Evolutionary conservation across 768 basidiomycete species (phyloP).

Genomic region (Rubroboletus satanas): DNA sequence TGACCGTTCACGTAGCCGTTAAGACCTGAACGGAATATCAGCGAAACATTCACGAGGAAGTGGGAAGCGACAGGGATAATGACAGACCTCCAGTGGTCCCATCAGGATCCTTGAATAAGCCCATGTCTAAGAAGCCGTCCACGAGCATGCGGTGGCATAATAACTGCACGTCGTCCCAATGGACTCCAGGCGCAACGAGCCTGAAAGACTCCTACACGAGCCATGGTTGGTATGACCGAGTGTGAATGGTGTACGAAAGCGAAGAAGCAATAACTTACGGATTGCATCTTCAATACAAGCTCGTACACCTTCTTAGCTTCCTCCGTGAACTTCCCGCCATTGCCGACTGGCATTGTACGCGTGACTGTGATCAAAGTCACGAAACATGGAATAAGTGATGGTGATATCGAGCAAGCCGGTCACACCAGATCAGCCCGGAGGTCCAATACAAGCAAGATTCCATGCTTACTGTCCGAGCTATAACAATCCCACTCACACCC

Average conservation of each 20-base stretch:
- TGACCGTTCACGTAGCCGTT: slow-evolving; percentile 1
- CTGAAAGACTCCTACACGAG: slow-evolving; percentile 62
- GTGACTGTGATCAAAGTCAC: slow-evolving; percentile 53
- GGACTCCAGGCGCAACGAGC: slow-evolving; percentile 67
- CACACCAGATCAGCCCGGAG: neutral
- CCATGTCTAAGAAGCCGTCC: slow-evolving; percentile 74
- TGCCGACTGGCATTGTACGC: slow-evolving; percentile 89
- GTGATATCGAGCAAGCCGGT: neutral
- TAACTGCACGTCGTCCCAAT: slow-evolving; percentile 88
- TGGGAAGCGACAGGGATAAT: neutral
- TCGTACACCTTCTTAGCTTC: slow-evolving; percentile 82
- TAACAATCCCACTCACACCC: slow-evolving; percentile 85
- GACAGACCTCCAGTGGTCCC: slow-evolving; percentile 17
- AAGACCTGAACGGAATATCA: neutral
- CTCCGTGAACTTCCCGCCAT: slow-evolving; percentile 82
- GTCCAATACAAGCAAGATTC: neutral
- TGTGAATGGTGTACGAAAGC: neutral
- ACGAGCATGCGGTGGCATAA: slow-evolving; percentile 82
- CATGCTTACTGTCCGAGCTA: slow-evolving; percentile 52
- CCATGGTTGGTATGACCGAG: neutral
- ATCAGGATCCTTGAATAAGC: slow-evolving; percentile 77
- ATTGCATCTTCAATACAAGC: slow-evolving; percentile 89
- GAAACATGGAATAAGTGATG: neutral
- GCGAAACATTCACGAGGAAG: neutral
- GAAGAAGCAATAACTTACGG: slow-evolving; percentile 37